Evolutionary conservation across 106 monocot species (phyloP).

Genomic region (Dendrobium chrysotoxum): DNA sequence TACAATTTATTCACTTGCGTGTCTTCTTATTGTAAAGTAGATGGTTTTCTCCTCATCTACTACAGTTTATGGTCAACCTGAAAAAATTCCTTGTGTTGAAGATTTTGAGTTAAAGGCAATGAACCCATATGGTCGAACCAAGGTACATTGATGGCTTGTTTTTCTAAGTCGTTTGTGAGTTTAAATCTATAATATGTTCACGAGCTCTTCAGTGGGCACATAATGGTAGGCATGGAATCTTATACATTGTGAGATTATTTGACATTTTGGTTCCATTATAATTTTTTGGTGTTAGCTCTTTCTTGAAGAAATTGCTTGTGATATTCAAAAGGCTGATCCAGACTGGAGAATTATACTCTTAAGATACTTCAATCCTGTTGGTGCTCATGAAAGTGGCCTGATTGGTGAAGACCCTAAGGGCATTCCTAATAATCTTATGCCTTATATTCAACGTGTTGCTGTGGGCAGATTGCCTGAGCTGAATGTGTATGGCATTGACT

Average conservation of each 20-base stretch:
- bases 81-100: conserved; percentile 80
- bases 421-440: conserved; percentile 85
- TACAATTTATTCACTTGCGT: background rate
- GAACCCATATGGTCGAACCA: conserved; percentile 92
- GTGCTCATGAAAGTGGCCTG: conserved; percentile 82
- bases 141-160: conserved; percentile 25
- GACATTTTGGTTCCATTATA: background rate
- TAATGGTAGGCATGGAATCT: background rate
- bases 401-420: conserved; percentile 91
- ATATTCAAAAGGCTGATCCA: conserved; percentile 68
- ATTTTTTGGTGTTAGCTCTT: conserved; percentile 44
- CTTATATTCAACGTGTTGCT: conserved; percentile 85
- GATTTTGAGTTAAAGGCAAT: conserved; percentile 74
- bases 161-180: background rate
- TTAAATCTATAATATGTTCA: background rate
- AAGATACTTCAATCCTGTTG: conserved; percentile 86
- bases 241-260: background rate
- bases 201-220: background rate
- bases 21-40: conserved; percentile 20
- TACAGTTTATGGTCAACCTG: conserved; percentile 87
- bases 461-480: conserved; percentile 63
- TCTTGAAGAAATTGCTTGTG: conserved; percentile 80
- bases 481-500: conserved; percentile 83
- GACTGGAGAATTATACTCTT: conserved; percentile 73
- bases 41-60: conserved; percentile 89